Conservation (phyloP, 2,329 filamentous ascomycete genomes). For the Epichloe hybrida region DNA sequence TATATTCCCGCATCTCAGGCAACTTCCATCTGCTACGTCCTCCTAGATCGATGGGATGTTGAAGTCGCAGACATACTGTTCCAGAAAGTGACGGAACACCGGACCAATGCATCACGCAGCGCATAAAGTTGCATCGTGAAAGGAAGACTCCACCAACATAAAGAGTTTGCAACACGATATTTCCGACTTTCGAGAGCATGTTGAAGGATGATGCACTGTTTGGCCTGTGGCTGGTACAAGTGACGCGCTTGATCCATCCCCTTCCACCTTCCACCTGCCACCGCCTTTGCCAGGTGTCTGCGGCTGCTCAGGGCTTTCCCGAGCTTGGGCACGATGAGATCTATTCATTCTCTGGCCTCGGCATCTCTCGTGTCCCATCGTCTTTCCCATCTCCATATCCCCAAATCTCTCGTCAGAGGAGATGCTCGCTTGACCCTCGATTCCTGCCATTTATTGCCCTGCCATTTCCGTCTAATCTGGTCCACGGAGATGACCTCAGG, state of each 20-base stretch:
- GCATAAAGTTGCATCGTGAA: too few species aligned
- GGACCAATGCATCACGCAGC: too few species aligned
- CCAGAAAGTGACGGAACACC: too few species aligned
- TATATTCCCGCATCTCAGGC: not conserved
- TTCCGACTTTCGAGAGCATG: not conserved
- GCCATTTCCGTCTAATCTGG: slow-evolving; percentile 11
- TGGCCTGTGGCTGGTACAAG: not conserved
- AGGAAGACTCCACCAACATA: not conserved
- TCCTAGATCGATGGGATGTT: not conserved
- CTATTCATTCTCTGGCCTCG: not conserved
- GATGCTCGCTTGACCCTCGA: slow-evolving; percentile 6
- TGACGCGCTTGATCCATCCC: not conserved
- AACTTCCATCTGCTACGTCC: not conserved
- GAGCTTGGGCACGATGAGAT: not conserved
- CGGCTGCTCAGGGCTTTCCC: slow-evolving; percentile 5
- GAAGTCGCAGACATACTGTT: not conserved
- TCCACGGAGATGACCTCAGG: slow-evolving; percentile 3
- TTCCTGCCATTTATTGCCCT: slow-evolving; percentile 13
- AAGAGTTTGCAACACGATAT: not conserved
- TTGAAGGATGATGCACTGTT: not conserved
- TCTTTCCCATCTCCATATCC: slow-evolving; percentile 2
- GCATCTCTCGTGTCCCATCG: slow-evolving; percentile 3
- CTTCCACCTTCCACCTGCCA: slow-evolving; percentile 3
- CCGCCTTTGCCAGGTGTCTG: slow-evolving; percentile 2
- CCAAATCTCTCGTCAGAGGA: not conserved